Conservation (phyloP, 768 basidiomycete species). For the Leucocoprinus sp. region DNA sequence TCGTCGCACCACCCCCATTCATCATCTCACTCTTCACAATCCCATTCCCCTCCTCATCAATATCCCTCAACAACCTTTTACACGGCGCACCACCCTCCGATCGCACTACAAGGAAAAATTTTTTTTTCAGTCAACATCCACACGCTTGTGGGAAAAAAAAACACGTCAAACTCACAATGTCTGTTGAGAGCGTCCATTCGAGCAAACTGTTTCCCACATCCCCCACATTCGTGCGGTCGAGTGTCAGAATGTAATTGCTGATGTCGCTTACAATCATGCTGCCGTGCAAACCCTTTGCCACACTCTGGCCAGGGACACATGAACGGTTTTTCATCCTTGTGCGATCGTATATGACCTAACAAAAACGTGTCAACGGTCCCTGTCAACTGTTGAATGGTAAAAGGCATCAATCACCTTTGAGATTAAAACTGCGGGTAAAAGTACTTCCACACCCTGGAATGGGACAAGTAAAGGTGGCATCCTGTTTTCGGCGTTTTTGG, state of each 20-base stretch:
- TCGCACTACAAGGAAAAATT: constrained; percentile 15
- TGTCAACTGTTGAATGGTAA: constrained; percentile 5
- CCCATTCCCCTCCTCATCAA: background rate
- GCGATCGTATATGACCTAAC: constrained; percentile 85
- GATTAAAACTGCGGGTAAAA: constrained; percentile 88
- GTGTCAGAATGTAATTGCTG: constrained; percentile 92
- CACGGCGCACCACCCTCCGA: constrained; percentile 25
- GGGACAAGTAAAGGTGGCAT: constrained; percentile 79
- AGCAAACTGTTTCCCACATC: constrained; percentile 90
- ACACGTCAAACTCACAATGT: constrained; percentile 57
- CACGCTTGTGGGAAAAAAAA: background rate
- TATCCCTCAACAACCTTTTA: constrained; percentile 15
- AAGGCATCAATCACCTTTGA: constrained; percentile 61
- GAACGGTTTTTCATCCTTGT: constrained; percentile 93
- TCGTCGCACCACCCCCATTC: constrained; percentile 11
- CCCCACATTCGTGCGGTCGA: constrained; percentile 87
- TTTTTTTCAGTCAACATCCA: background rate
- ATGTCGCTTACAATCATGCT: constrained; percentile 96
- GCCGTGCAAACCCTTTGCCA: constrained; percentile 86
- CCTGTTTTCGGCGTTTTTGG: constrained; percentile 77
- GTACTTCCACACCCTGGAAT: constrained; percentile 80
- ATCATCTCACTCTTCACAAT: constrained; percentile 2
- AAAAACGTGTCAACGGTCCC: constrained; percentile 9
- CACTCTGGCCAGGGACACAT: constrained; percentile 94
- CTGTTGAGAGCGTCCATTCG: constrained; percentile 91